A percentile compares a stretch with the other conserved stretches of the same genome.
These are phyloP conservation scores for Tritrichomonas foetus DNA, from an alignment of 208 protist genomes.

Conservation along the genomic window DNA sequence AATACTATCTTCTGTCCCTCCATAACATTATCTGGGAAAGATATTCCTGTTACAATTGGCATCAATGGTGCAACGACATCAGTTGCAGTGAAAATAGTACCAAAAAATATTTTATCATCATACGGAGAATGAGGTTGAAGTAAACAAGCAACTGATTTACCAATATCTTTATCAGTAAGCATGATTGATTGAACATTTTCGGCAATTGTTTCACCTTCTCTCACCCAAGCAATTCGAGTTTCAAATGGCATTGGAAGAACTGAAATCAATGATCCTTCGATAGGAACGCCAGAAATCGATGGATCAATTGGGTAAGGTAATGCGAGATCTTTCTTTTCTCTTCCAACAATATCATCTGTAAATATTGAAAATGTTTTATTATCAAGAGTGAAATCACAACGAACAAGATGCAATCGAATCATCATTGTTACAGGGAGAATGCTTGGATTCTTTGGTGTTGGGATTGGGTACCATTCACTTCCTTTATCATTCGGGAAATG, in stretches of 20 bases:
- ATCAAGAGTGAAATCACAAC: not conserved
- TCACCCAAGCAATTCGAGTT: not conserved
- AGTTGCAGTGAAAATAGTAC: not conserved
- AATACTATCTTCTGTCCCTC: not conserved
- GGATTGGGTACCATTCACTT: too few species aligned
- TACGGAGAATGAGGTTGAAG: not conserved
- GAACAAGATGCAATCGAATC: not conserved
- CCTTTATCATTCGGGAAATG: not conserved
- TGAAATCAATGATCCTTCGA: slow-evolving; percentile 26
- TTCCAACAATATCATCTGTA: not conserved
- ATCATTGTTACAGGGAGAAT: not conserved
- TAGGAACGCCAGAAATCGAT: not conserved
- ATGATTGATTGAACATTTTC: not conserved
- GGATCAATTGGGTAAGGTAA: not conserved
- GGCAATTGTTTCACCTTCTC: not conserved
- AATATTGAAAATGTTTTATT: not conserved
- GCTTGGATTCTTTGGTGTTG: too few species aligned
- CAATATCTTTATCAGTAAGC: not conserved
- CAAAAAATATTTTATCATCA: not conserved
- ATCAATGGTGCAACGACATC: not conserved
- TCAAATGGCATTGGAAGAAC: not conserved
- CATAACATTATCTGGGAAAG: not conserved
- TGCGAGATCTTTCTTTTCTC: not conserved
- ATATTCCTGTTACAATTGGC: not conserved
- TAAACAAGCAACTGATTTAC: slow-evolving; percentile 23